Evolutionary conservation across 106 monocot species (phyloP).

Genomic region (Allium sativum): DNA sequence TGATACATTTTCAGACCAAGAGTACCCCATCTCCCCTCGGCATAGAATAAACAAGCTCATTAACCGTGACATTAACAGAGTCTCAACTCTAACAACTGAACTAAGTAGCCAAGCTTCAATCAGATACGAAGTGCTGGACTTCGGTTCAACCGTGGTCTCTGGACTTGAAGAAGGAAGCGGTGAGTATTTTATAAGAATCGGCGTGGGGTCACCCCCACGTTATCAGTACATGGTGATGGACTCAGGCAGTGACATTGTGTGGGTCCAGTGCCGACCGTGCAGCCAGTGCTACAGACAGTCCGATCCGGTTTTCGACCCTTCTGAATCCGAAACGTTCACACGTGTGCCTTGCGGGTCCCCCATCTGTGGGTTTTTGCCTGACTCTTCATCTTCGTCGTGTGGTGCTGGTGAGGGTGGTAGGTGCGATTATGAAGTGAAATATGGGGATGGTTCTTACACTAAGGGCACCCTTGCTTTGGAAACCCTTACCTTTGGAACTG

Average conservation of each 20-base stretch:
- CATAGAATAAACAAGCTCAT: constrained; percentile 18
- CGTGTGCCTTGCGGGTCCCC: constrained; percentile 40
- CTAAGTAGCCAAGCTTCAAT: constrained; percentile 2
- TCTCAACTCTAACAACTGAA: constrained; percentile 11
- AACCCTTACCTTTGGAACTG: constrained; percentile 46
- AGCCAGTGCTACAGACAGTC: constrained; percentile 52
- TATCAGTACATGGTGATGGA: constrained; percentile 64
- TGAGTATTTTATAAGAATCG: constrained; percentile 73
- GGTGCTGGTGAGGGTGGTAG: constrained; percentile 19
- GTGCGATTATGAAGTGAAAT: constrained; percentile 62
- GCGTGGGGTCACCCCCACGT: constrained; percentile 52
- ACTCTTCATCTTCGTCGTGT: constrained; percentile 1
- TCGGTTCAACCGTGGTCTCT: constrained; percentile 49
- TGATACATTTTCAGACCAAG: constrained; percentile 11
- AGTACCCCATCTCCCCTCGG: constrained; percentile 8
- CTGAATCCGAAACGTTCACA: constrained; percentile 51
- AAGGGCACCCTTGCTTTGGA: constrained; percentile 56
- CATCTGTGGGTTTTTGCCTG: constrained; percentile 29
- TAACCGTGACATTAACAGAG: constrained; percentile 17
- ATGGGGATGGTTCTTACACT: constrained; percentile 78
- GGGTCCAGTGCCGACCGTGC: constrained; percentile 78
- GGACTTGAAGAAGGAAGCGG: constrained; percentile 61
- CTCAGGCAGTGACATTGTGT: constrained; percentile 77
- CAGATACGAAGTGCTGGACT: constrained; percentile 15
- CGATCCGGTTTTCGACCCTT: constrained; percentile 69